Evolutionary conservation across 2,329 filamentous ascomycete species (phyloP).

Genomic region (Stenocarpella maydis): DNA sequence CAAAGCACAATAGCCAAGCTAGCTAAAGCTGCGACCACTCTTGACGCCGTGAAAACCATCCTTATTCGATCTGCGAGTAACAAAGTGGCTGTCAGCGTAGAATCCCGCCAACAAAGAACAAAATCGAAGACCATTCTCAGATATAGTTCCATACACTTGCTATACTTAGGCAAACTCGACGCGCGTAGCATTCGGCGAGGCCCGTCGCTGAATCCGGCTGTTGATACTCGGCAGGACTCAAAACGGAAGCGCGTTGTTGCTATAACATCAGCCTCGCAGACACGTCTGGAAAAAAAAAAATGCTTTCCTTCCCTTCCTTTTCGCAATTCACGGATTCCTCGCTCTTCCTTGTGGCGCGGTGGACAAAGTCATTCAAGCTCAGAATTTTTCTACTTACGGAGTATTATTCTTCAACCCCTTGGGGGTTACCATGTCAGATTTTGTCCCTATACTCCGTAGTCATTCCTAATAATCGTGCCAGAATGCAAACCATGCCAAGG

Average conservation of each 20-base stretch:
- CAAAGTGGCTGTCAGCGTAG: not conserved
- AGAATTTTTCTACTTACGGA: no score
- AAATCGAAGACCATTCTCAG: not conserved
- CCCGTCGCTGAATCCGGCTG: not conserved
- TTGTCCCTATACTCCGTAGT: not conserved
- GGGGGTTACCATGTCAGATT: no score
- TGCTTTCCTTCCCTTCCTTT: not conserved
- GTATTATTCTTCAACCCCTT: not conserved
- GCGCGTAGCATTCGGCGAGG: not conserved
- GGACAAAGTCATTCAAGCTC: not conserved
- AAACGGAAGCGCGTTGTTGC: not conserved
- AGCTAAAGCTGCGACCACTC: conserved; percentile 8
- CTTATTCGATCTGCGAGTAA: not conserved
- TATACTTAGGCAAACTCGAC: not conserved
- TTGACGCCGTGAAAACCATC: not conserved
- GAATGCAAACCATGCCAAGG: no score
- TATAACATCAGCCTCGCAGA: not conserved
- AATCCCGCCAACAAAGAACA: conserved; percentile 14
- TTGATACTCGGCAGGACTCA: conserved; percentile 1
- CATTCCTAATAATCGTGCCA: not conserved
- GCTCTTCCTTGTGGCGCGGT: no score
- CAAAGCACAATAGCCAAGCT: not conserved
- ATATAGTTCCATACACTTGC: not conserved
- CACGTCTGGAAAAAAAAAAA: not conserved
- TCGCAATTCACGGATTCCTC: not conserved